These are phyloP conservation scores for Adansonia digitata DNA, from an alignment of 345 rosid genomes.

Conservation along the genomic window DNA sequence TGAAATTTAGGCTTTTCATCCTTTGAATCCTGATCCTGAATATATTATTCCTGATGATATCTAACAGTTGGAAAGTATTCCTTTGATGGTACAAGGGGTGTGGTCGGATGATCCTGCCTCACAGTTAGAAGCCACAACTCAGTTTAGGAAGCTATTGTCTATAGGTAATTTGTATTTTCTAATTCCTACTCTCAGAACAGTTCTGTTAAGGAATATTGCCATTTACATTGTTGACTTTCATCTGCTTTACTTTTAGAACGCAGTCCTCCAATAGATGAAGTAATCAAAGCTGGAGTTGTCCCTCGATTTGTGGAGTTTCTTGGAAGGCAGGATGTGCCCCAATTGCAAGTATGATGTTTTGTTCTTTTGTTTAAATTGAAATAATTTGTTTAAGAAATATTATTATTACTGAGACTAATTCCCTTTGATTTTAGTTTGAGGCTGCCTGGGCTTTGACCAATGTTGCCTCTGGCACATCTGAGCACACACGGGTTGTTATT, in stretches of 20 bases:
- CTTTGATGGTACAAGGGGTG: constrained; percentile 72
- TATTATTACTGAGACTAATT: constrained; percentile 13
- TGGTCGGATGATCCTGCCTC: constrained; percentile 55
- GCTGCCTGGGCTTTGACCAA: constrained; percentile 58
- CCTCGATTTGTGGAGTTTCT: constrained; percentile 81
- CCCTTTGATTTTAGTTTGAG: constrained; percentile 41
- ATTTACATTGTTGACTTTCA: not conserved
- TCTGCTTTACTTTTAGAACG: constrained; percentile 46
- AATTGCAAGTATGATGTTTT: constrained; percentile 50
- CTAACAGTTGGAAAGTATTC: constrained; percentile 67
- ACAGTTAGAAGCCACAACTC: constrained; percentile 74
- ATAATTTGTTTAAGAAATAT: constrained; percentile 8
- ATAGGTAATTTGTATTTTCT: constrained; percentile 40
- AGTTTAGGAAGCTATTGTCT: constrained; percentile 72
- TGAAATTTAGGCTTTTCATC: not conserved
- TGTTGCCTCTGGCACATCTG: constrained; percentile 82
- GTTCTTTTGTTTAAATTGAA: constrained; percentile 28
- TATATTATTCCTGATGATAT: constrained; percentile 13
- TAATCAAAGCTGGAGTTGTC: constrained; percentile 71
- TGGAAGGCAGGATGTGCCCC: constrained; percentile 68
- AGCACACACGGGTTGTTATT: constrained; percentile 74
- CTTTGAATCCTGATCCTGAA: constrained; percentile 1
- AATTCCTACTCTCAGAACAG: not conserved
- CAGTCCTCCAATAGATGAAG: constrained; percentile 87
- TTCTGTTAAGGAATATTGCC: not conserved